A percentile compares a stretch with the other conserved stretches of the same genome.
Evolutionary conservation across 1,139 yeast genomes (phyloP).

Genomic region (Diutina ranongensis): DNA sequence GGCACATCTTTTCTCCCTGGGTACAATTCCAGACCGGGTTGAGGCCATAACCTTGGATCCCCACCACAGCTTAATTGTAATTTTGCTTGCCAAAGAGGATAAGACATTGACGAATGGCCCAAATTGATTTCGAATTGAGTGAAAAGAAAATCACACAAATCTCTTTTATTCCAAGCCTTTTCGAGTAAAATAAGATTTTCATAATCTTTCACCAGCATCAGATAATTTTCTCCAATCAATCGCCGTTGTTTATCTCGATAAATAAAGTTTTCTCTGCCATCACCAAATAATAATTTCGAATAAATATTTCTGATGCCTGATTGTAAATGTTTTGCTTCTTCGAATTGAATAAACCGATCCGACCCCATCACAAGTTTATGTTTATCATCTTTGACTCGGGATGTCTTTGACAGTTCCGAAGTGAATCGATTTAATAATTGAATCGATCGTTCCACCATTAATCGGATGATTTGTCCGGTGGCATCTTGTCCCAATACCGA

Average conservation of each 20-base stretch:
- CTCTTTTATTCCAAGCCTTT: slow-evolving; percentile 4
- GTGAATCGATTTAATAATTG: background rate
- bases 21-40: background rate
- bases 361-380: background rate
- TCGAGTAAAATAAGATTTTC: slow-evolving; percentile 1
- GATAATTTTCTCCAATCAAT: background rate
- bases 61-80: slow-evolving; percentile 2
- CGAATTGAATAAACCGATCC: background rate
- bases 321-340: background rate
- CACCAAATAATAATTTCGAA: background rate
- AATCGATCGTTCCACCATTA: background rate
- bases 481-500: background rate
- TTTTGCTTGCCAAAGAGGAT: background rate
- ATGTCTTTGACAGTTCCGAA: background rate
- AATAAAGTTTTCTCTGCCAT: background rate
- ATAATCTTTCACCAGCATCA: background rate
- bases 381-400: background rate
- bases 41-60: slow-evolving; percentile 1
- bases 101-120: background rate
- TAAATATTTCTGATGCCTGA: background rate
- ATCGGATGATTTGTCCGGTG: background rate
- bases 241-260: background rate
- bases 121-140: background rate
- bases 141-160: slow-evolving; percentile 1
- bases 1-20: background rate